These are phyloP conservation scores for Sclerotinia subarctica DNA, from an alignment of 2,329 filamentous ascomycete species.

Conservation along the genomic window DNA sequence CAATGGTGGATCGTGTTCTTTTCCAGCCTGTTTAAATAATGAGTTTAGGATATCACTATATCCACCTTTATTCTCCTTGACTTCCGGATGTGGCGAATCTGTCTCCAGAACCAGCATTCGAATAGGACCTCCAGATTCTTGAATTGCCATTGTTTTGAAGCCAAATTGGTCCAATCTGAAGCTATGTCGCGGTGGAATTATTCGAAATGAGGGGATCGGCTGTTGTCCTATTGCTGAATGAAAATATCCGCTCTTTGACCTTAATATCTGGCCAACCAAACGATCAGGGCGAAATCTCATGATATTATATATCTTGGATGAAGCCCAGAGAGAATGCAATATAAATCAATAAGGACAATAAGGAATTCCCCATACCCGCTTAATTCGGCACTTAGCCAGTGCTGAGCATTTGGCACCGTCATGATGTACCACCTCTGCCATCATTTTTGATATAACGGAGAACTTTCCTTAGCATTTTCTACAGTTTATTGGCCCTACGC, in stretches of 20 bases:
- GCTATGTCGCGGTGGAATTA: not conserved
- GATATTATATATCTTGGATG: not conserved
- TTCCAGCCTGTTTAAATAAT: slow-evolving; percentile 51
- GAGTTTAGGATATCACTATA: slow-evolving; percentile 54
- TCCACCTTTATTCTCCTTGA: slow-evolving; percentile 47
- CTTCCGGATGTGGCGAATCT: slow-evolving; percentile 53
- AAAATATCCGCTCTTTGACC: not conserved
- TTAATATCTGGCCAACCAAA: not conserved
- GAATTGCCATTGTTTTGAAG: not conserved
- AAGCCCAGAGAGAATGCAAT: not conserved
- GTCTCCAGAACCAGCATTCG: slow-evolving; percentile 56
- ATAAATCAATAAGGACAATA: not conserved
- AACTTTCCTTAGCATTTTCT: not conserved
- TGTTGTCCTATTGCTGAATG: not conserved
- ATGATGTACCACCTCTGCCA: not conserved
- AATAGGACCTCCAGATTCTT: slow-evolving; percentile 26
- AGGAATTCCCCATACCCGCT: not conserved
- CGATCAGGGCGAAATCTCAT: not conserved
- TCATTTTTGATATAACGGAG: not conserved
- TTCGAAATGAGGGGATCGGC: not conserved
- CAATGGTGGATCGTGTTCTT: slow-evolving; percentile 51
- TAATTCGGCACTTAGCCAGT: not conserved
- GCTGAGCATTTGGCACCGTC: not conserved
- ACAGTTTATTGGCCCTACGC: not conserved
- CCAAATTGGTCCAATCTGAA: not conserved